Evolutionary conservation across 2,329 filamentous ascomycete genomes (phyloP).

Genomic region (Neofusicoccum ribis): DNA sequence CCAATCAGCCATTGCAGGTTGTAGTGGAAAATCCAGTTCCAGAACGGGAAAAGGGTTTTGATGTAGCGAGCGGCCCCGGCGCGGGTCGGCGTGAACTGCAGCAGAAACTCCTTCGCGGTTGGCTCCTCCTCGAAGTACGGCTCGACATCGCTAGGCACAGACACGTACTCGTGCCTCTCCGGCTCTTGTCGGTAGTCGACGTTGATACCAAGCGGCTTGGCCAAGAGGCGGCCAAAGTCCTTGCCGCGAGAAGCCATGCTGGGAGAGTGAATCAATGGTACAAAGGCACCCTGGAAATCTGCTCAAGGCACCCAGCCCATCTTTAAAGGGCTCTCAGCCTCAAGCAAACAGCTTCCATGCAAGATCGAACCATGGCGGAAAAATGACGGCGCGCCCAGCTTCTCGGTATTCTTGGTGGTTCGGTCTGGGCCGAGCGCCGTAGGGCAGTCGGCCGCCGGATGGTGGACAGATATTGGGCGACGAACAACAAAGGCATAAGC

Average conservation of each 20-base stretch:
- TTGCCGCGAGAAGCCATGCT: slow-evolving; percentile 7
- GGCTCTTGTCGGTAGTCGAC: slow-evolving; percentile 10
- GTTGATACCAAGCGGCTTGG: slow-evolving; percentile 7
- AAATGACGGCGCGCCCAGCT: neutral
- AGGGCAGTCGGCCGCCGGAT: neutral
- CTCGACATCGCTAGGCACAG: slow-evolving; percentile 16
- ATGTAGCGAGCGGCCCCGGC: slow-evolving; percentile 29
- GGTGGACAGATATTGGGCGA: slow-evolving; percentile 1
- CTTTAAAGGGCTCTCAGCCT: neutral
- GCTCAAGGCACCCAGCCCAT: neutral
- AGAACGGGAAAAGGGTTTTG: slow-evolving; percentile 30
- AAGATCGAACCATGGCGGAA: slow-evolving; percentile 3
- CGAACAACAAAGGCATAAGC: neutral
- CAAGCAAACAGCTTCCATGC: neutral
- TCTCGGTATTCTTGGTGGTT: slow-evolving; percentile 12
- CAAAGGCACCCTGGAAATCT: neutral
- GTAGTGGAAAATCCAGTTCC: slow-evolving; percentile 31
- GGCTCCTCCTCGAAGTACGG: slow-evolving; percentile 33
- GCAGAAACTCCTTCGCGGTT: slow-evolving; percentile 31
- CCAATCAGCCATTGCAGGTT: slow-evolving; percentile 35
- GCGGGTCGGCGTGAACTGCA: slow-evolving; percentile 28
- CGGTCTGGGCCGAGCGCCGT: slow-evolving; percentile 1
- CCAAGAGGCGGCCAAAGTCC: slow-evolving; percentile 6
- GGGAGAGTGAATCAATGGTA: neutral
- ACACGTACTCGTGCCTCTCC: neutral